A percentile compares a stretch with the other conserved stretches of the same genome.
These are phyloP conservation scores for Sugiyamaella americana DNA, from an alignment of 805 yeast species.

Conservation along the genomic window DNA sequence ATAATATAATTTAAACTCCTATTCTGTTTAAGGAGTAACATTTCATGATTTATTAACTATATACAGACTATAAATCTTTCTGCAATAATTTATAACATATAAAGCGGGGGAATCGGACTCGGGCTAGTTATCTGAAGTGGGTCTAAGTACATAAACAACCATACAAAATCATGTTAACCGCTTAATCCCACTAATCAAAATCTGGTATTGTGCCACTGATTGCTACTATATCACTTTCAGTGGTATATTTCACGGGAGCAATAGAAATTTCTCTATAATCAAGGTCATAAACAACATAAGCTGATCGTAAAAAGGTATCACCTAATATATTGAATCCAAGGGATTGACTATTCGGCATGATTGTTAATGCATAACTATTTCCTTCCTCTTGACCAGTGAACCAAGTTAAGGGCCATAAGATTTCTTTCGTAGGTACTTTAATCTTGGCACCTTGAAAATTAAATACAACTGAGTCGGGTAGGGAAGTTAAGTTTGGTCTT, in stretches of 20 bases:
- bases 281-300: constrained; percentile 60
- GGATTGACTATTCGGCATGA: constrained; percentile 24
- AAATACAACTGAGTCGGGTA: constrained; percentile 34
- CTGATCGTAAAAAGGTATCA: constrained; percentile 54
- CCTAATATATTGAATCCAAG: constrained; percentile 42
- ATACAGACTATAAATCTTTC: too few relatives aligned
- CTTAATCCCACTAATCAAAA: too few relatives aligned
- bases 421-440: constrained; percentile 32
- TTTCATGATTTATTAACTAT: too few relatives aligned
- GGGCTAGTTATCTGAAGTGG: too few relatives aligned
- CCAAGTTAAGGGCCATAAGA: constrained; percentile 25
- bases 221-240: constrained; percentile 22
- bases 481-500: constrained; percentile 14
- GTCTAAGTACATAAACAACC: too few relatives aligned
- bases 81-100: too few relatives aligned
- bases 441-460: constrained; percentile 48
- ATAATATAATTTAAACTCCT: too few relatives aligned
- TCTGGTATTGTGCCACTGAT: constrained; percentile 15
- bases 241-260: constrained; percentile 42
- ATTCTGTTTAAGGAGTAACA: too few relatives aligned
- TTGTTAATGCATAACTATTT: constrained; percentile 26
- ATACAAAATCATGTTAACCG: too few relatives aligned
- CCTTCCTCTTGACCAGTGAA: constrained; percentile 23
- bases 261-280: constrained; percentile 50
- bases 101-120: too few relatives aligned